Percentiles rank a stretch among this genome's conserved stretches.
Evolutionary conservation across 352 stramenopile genomes (phyloP).

Genomic region (Phytophthora pluvialis): DNA sequence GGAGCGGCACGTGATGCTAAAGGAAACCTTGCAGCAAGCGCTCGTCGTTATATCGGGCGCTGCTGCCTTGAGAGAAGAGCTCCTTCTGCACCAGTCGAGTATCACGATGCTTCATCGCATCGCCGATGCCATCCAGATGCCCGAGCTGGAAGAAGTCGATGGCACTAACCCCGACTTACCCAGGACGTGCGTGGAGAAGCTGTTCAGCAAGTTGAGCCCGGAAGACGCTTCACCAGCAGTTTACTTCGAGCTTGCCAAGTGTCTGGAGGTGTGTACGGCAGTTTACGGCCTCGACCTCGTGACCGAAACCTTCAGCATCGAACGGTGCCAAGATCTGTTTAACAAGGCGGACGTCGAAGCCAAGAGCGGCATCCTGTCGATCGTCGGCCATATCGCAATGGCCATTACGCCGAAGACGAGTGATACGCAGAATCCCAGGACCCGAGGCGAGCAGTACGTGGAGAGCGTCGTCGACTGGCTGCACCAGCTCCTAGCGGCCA

Average conservation of each 20-base stretch:
- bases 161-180: constrained; percentile 4
- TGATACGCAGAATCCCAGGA: not conserved
- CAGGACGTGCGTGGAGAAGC: constrained; percentile 11
- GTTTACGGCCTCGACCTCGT: constrained; percentile 25
- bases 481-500: constrained; percentile 21
- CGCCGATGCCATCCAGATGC: constrained; percentile 38
- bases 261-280: constrained; percentile 32
- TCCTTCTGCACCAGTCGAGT: constrained; percentile 42
- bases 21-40: constrained; percentile 37
- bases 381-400: constrained; percentile 27
- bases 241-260: constrained; percentile 34
- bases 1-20: constrained; percentile 31
- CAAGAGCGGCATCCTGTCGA: constrained; percentile 20
- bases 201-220: constrained; percentile 9
- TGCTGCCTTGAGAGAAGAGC: constrained; percentile 37
- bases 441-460: constrained; percentile 22
- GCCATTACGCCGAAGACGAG: constrained; percentile 7
- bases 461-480: constrained; percentile 30
- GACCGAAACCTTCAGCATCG: constrained; percentile 23
- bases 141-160: constrained; percentile 35
- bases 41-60: constrained; percentile 37
- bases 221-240: not conserved
- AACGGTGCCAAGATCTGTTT: constrained; percentile 32
- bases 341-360: not conserved
- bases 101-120: constrained; percentile 44